Evolutionary conservation across 78 protist genomes (phyloP).

Genomic region (Dictyostelium capitatum): DNA sequence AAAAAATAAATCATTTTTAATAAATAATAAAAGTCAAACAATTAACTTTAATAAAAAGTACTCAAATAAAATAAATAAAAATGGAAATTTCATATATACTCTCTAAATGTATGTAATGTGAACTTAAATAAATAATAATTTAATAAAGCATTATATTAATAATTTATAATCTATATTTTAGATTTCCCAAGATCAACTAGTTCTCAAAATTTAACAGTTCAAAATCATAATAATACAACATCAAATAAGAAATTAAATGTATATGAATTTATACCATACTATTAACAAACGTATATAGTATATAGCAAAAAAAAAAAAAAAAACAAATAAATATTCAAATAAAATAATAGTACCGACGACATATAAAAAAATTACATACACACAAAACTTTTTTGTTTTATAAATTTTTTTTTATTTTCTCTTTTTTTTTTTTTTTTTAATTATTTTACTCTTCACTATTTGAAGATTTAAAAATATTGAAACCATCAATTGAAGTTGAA

Average conservation of each 20-base stretch:
- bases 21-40: too few relatives aligned
- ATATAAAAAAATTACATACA: neutral
- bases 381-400: neutral
- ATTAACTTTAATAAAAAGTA: too few relatives aligned
- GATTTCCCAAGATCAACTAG: neutral
- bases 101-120: neutral
- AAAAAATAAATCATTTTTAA: too few relatives aligned
- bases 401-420: neutral
- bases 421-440: neutral
- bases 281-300: neutral
- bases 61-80: neutral
- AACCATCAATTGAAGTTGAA: conserved; percentile 92
- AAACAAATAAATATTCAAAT: neutral
- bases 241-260: neutral
- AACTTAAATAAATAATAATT: neutral
- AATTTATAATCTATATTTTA: neutral
- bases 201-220: neutral
- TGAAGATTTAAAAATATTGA: conserved; percentile 91
- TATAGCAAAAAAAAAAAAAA: neutral
- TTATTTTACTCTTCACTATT: conserved; percentile 36
- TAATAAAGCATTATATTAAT: neutral
- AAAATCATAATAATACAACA: neutral
- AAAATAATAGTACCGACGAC: neutral
- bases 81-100: conserved; percentile 2
- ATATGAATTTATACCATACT: conserved; percentile 22